Conservation (phyloP, 139 green algal genomes). For the Micromonas commoda region DNA sequence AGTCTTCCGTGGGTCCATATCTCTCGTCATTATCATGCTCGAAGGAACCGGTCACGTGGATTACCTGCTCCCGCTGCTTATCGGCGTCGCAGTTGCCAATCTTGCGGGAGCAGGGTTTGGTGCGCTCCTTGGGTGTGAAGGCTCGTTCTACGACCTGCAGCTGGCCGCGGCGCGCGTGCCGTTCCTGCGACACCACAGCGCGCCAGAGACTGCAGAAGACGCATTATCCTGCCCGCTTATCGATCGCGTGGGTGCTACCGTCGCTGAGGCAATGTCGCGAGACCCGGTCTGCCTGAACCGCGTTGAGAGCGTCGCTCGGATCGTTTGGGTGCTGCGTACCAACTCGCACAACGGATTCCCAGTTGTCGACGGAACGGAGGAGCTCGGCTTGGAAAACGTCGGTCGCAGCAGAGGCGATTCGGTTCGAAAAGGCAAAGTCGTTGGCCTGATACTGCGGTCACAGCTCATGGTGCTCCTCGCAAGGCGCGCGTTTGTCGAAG, state of each 20-base stretch:
- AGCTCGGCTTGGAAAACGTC: slow-evolving; percentile 85
- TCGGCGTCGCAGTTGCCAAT: slow-evolving; percentile 71
- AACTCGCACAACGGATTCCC: no score
- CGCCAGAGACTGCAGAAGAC: slow-evolving; percentile 45
- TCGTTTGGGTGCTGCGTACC: no score
- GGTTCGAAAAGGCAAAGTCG: no score
- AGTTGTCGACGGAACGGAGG: slow-evolving; percentile 44
- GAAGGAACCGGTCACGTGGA: slow-evolving; percentile 72
- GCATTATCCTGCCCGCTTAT: slow-evolving; percentile 12
- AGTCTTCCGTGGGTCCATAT: slow-evolving; percentile 80
- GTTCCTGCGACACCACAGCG: slow-evolving; percentile 65
- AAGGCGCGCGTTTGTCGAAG: slow-evolving; percentile 21
- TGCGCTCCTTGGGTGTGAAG: slow-evolving; percentile 59
- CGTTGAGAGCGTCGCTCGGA: no score
- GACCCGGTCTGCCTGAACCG: no score
- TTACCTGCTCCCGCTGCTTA: slow-evolving; percentile 76
- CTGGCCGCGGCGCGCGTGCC: slow-evolving; percentile 60
- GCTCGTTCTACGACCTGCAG: slow-evolving; percentile 82
- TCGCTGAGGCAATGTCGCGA: neutral
- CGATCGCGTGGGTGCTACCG: neutral
- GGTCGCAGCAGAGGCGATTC: neutral
- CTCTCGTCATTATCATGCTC: slow-evolving; percentile 81
- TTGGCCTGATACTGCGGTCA: slow-evolving; percentile 69
- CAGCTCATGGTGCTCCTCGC: slow-evolving; percentile 76
- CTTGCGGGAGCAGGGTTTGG: no score